A percentile compares a stretch with the other conserved stretches of the same genome.
phyloP scores from a whole-genome alignment of 1,284 basidiomycete genomes.

The Ganoderma leucocontextum region DNA sequence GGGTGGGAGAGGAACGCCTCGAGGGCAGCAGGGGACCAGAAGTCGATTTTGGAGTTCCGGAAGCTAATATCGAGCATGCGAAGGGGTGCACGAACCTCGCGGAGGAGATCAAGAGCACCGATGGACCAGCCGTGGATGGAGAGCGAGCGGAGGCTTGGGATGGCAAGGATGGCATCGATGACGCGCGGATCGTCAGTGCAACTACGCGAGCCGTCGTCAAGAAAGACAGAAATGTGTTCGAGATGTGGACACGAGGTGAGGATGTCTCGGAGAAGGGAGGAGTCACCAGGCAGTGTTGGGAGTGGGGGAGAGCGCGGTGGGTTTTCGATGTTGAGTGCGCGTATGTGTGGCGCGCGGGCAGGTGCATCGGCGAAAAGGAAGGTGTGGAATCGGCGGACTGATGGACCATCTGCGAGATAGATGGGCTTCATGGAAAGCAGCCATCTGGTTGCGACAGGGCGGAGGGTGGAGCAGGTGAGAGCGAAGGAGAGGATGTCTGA shows the following conservation, averaged over 20 bases:
- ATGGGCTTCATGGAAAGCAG: not conserved
- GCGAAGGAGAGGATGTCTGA: conserved; percentile 2
- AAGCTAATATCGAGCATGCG: not conserved
- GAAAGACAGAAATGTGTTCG: not conserved
- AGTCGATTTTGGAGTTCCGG: not conserved
- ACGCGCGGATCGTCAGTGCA: not conserved
- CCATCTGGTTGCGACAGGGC: not conserved
- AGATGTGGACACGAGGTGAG: not conserved
- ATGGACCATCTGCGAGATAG: not conserved
- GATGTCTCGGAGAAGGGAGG: not conserved
- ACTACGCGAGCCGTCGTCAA: not conserved
- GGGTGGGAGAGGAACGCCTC: not conserved
- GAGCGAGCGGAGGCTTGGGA: conserved; percentile 2
- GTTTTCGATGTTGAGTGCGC: not conserved
- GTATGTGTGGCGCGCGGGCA: not conserved
- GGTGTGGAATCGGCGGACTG: not conserved
- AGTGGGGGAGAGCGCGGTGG: not conserved
- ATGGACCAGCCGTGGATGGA: not conserved
- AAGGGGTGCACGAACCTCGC: not conserved
- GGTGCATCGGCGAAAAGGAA: not conserved
- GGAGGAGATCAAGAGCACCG: not conserved
- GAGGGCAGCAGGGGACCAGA: not conserved
- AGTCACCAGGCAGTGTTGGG: not conserved
- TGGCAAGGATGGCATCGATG: not conserved
- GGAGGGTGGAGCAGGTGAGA: not conserved